Percentiles rank a stretch among this genome's conserved stretches.
These are phyloP conservation scores for Puccinia polysora DNA, from an alignment of 1,284 basidiomycete species.

Conservation along the genomic window DNA sequence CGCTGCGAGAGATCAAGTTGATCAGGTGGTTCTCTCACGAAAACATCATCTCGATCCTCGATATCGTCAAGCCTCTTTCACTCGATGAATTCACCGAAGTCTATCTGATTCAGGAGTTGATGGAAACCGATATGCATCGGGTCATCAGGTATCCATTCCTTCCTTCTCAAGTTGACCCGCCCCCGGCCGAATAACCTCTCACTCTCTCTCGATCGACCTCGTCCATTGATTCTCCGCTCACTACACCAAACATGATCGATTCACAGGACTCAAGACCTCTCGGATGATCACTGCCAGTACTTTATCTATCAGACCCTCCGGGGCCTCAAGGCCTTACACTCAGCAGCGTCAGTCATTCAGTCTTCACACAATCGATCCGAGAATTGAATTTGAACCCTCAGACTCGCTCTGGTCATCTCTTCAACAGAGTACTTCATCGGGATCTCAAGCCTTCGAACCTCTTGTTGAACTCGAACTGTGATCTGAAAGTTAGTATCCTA, in stretches of 20 bases:
- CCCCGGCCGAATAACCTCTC: background rate
- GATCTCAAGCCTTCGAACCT: slow-evolving; percentile 44
- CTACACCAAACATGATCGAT: background rate
- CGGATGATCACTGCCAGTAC: slow-evolving; percentile 83
- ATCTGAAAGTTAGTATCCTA: slow-evolving; percentile 29
- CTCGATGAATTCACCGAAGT: slow-evolving; percentile 47
- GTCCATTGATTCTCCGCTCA: background rate
- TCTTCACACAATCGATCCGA: no score
- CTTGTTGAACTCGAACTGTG: slow-evolving; percentile 43
- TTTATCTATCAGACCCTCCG: slow-evolving; percentile 69
- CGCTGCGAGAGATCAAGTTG: slow-evolving; percentile 53
- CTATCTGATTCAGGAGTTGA: slow-evolving; percentile 50
- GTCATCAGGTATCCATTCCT: slow-evolving; percentile 48
- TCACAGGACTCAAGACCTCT: slow-evolving; percentile 51
- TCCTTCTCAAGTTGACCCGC: background rate
- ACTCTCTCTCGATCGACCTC: background rate
- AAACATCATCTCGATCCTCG: slow-evolving; percentile 64
- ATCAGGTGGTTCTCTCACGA: slow-evolving; percentile 88
- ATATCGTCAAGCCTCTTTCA: slow-evolving; percentile 48
- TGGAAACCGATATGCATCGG: slow-evolving; percentile 50
- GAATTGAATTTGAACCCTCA: background rate
- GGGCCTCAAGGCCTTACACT: slow-evolving; percentile 51
- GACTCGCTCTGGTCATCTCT: no score
- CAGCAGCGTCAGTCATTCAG: slow-evolving; percentile 25
- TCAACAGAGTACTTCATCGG: slow-evolving; percentile 32